Conservation (phyloP, 2,329 filamentous ascomycete species). For the Pseudogymnoascus sp. region DNA sequence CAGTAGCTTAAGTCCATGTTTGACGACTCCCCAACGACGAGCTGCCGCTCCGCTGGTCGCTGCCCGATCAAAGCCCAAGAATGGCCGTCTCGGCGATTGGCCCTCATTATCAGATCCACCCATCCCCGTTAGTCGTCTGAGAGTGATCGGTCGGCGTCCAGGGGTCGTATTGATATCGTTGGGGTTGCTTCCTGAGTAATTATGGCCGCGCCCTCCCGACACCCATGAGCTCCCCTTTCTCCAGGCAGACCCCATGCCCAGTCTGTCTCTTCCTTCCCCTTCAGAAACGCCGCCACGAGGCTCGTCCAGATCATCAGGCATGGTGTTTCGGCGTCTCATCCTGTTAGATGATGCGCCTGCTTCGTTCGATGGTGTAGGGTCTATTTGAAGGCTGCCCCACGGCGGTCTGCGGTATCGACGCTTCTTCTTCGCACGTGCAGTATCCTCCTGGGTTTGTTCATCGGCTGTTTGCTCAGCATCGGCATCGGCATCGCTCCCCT, state of each 20-base stretch:
- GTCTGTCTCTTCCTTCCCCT: constrained; percentile 60
- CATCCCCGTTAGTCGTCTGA: constrained; percentile 56
- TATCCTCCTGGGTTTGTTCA: constrained; percentile 48
- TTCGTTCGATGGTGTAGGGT: constrained; percentile 19
- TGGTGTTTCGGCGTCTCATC: constrained; percentile 57
- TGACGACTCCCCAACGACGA: constrained; percentile 79
- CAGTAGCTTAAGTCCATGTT: constrained; percentile 73
- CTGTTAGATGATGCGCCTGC: constrained; percentile 48
- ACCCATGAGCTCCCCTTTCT: constrained; percentile 43
- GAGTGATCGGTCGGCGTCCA: constrained; percentile 50
- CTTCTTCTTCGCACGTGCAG: constrained; percentile 50
- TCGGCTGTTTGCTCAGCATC: constrained; percentile 83
- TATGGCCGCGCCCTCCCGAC: constrained; percentile 42
- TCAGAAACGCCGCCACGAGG: constrained; percentile 62
- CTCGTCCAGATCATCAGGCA: constrained; percentile 48
- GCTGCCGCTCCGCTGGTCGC: constrained; percentile 63
- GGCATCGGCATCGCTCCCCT: constrained; percentile 63
- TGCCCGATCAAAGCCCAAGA: constrained; percentile 56
- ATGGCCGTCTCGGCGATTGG: constrained; percentile 46
- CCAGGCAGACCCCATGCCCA: constrained; percentile 47
- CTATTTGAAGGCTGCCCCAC: neutral
- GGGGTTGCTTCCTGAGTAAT: constrained; percentile 39
- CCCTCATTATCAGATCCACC: constrained; percentile 55
- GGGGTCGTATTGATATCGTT: constrained; percentile 45
- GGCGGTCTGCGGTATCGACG: constrained; percentile 49